Percentiles rank a stretch among this genome's conserved stretches.
These are phyloP conservation scores for Tolypocladium album DNA, from an alignment of 2,329 filamentous ascomycete species.

Conservation along the genomic window DNA sequence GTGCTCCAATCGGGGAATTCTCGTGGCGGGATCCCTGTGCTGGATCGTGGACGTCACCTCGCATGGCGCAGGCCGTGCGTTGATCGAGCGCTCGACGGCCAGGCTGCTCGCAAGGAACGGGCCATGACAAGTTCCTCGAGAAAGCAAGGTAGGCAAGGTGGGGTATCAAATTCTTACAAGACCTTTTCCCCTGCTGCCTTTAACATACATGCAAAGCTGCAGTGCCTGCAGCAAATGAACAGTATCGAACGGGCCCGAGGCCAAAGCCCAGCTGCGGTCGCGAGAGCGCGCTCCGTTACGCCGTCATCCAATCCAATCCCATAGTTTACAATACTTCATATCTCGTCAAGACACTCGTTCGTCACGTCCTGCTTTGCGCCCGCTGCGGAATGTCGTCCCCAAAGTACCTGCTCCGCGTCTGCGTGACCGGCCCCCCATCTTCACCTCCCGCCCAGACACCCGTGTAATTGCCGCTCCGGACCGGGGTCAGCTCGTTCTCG, in stretches of 20 bases:
- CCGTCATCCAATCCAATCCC: neutral
- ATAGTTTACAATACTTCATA: neutral
- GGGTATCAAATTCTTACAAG: neutral
- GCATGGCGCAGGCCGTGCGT: too few species aligned
- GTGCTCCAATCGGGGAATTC: too few species aligned
- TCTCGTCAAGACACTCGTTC: neutral
- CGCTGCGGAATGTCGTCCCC: slow-evolving; percentile 9
- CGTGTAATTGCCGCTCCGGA: slow-evolving; percentile 10
- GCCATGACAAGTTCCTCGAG: too few species aligned
- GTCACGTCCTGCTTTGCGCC: neutral
- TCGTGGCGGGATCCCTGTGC: neutral
- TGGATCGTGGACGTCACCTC: neutral
- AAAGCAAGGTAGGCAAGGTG: too few species aligned
- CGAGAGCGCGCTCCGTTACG: too few species aligned
- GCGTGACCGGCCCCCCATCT: slow-evolving; percentile 1
- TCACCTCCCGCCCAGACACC: slow-evolving; percentile 9
- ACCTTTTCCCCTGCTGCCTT: neutral
- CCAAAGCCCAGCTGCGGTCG: too few species aligned
- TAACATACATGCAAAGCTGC: too few species aligned
- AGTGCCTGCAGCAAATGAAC: too few species aligned
- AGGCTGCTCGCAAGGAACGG: too few species aligned
- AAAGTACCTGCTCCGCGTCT: slow-evolving; percentile 8
- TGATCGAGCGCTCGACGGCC: too few species aligned
- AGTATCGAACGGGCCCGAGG: too few species aligned
- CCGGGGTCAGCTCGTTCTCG: slow-evolving; percentile 2